Evolutionary conservation across 208 protist genomes (phyloP).

Genomic region (Phytomonas sp.): DNA sequence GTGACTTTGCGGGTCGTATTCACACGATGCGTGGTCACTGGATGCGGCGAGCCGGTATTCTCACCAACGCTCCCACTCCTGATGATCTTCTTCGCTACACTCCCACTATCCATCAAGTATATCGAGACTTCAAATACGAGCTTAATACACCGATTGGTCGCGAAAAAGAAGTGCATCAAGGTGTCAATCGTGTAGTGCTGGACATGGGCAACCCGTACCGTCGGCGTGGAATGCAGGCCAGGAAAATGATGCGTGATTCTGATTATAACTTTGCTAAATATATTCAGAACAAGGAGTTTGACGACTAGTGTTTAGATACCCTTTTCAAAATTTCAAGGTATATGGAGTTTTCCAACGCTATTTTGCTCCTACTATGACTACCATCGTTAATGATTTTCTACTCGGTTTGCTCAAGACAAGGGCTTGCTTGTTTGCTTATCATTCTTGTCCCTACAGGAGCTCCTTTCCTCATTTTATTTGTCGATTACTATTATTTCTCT

Average conservation of each 20-base stretch:
- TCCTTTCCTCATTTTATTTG: not conserved
- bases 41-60: slow-evolving; percentile 56
- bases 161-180: slow-evolving; percentile 76
- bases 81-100: slow-evolving; percentile 83
- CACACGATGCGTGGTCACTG: slow-evolving; percentile 87
- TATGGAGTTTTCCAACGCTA: not conserved
- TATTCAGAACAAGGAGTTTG: slow-evolving; percentile 46
- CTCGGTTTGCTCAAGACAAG: not conserved
- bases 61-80: slow-evolving; percentile 81
- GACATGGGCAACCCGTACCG: slow-evolving; percentile 84
- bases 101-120: slow-evolving; percentile 84
- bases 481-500: slow-evolving; percentile 12
- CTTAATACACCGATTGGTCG: slow-evolving; percentile 76
- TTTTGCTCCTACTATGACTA: not conserved
- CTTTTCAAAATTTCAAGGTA: not conserved
- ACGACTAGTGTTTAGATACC: slow-evolving; percentile 18
- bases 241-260: slow-evolving; percentile 63
- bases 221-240: slow-evolving; percentile 24
- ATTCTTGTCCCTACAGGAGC: slow-evolving; percentile 9
- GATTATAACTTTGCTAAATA: slow-evolving; percentile 81
- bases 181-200: slow-evolving; percentile 66
- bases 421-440: not conserved
- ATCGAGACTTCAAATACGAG: slow-evolving; percentile 85
- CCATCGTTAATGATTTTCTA: not conserved
- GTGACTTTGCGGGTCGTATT: slow-evolving; percentile 83